Evolutionary conservation across 179 eudicot genomes (phyloP).

Genomic region (Vitellaria paradoxa): DNA sequence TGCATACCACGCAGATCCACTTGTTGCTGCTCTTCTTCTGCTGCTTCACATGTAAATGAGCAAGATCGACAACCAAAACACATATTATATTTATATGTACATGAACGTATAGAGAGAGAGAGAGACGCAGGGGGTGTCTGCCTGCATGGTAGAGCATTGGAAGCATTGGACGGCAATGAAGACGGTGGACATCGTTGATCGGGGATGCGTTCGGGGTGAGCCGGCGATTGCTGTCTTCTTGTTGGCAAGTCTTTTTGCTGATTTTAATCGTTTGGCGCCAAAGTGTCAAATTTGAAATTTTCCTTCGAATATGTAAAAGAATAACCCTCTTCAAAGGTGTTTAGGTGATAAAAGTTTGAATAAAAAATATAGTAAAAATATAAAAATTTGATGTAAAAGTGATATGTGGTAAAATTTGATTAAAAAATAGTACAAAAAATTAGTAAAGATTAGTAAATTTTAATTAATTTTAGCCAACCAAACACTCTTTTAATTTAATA

Average conservation of each 20-base stretch:
- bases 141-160: conserved; percentile 93
- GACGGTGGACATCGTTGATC: conserved; percentile 28
- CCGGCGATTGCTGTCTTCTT: not conserved
- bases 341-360: too few relatives aligned
- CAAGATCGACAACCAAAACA: not conserved
- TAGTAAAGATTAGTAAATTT: too few relatives aligned
- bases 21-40: conserved; percentile 86
- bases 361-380: too few relatives aligned
- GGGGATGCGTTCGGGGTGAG: not conserved
- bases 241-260: not conserved
- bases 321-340: too few relatives aligned
- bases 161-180: conserved; percentile 78
- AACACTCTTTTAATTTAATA: too few relatives aligned
- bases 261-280: not conserved
- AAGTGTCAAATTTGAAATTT: too few relatives aligned
- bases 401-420: too few relatives aligned
- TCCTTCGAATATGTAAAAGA: too few relatives aligned
- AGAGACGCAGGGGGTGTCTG: conserved; percentile 16
- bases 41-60: conserved; percentile 85
- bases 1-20: conserved; percentile 85
- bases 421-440: too few relatives aligned
- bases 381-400: too few relatives aligned
- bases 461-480: too few relatives aligned
- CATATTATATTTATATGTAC: not conserved
- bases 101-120: not conserved